Base-by-base conservation (phyloP, 371 early-diverging fungal species). In the Rhizopus microsporus region DNA sequence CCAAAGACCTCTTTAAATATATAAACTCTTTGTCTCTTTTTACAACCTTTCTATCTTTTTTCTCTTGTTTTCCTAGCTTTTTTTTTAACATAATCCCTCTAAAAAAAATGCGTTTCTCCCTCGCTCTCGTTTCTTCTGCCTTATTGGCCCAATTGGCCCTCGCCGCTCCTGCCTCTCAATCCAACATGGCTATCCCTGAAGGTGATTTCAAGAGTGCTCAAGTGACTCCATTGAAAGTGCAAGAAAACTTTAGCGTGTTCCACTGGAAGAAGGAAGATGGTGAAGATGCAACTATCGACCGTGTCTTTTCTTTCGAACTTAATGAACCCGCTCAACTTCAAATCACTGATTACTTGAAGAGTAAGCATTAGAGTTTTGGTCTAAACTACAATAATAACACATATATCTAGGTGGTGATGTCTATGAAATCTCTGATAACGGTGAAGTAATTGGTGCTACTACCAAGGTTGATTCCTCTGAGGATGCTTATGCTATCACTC, bases 381-480 rank as follows among this genome's bases (percentile, higher is more conserved):
- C 6, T 13, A 2, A 16, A 9, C 8, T 45, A 16, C 15, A 12
- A 8, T 13, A 35, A 40, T 7, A 57, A 38, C 15, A 46, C 1
- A 7, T 15, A n/a, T 15, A 5, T 55, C 2, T 62, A 68, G 74
- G 62, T 48, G 70, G 74, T 59, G 66, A 74, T 57, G 38, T 54
- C 3, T 73, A 49, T 45, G 74, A 73, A 39, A 32, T 73, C 33
- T 6, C 60, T 9, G 74, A 73, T 48, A 73, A 70, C 39, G 70
- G 74, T 40, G 45, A 53, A 30, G 35, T 44, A 8, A 32, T 70
- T 32, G 70, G 68, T 54, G 43, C 23, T 45, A 73, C 69, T 40
- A 60, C 63, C 44, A 60, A 64, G 23, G 58, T 60, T 39, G 39
- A 46, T n/a, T 42, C 39, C 12, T 46, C 54, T 15, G 46, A 51